Conservation (phyloP, 306 rosid species). For the Fragaria iinumae region DNA sequence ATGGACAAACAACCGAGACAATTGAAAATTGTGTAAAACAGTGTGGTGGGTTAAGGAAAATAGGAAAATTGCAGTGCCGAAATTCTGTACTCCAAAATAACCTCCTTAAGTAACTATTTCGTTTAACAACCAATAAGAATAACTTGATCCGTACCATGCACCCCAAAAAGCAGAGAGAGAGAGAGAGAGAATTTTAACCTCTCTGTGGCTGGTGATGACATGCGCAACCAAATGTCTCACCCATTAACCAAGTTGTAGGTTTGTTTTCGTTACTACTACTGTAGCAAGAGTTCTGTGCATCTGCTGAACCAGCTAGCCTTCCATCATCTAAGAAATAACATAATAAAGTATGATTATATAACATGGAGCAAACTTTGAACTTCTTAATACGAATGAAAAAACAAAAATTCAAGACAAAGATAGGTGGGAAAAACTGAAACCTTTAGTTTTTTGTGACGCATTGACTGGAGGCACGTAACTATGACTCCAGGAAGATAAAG, state of each 20-base stretch:
- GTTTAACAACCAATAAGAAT: background rate
- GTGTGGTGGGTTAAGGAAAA: background rate
- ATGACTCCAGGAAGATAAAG: constrained; percentile 66
- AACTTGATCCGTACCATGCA: background rate
- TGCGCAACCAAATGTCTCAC: constrained; percentile 41
- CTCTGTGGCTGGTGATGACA: constrained; percentile 36
- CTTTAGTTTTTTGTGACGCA: constrained; percentile 54
- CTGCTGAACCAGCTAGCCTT: constrained; percentile 39
- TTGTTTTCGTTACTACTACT: constrained; percentile 71
- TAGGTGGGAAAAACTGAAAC: constrained; percentile 39
- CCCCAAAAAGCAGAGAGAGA: too few species aligned
- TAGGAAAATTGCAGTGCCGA: background rate
- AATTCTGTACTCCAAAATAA: background rate
- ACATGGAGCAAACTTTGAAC: background rate
- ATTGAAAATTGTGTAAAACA: background rate
- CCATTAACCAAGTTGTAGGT: constrained; percentile 37
- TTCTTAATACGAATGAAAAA: background rate
- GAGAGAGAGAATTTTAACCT: constrained; percentile 39
- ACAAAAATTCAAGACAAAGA: background rate
- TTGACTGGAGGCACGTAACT: constrained; percentile 41
- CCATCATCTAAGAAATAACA: constrained; percentile 48
- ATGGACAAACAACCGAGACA: background rate
- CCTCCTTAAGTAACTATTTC: background rate
- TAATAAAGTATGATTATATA: background rate
- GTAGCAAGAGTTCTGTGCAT: constrained; percentile 47